phyloP scores from a whole-genome alignment of 2,329 filamentous ascomycete genomes.

The Cercospora sp. region DNA sequence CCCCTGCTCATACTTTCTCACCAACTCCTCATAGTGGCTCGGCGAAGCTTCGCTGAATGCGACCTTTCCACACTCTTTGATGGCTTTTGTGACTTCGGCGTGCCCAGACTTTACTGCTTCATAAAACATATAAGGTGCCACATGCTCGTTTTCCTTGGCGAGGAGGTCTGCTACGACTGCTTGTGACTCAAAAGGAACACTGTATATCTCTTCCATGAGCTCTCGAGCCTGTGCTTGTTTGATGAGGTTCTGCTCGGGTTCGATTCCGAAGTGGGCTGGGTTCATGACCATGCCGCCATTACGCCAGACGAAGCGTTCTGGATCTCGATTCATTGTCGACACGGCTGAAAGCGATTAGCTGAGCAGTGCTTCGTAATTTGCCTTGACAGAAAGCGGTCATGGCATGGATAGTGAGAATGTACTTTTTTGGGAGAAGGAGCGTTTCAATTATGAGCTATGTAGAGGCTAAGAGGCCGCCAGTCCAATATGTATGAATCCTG shows the following conservation, averaged over 20 bases:
- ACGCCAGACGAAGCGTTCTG: background rate
- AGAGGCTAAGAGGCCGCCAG: background rate
- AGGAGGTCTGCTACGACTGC: constrained; percentile 2
- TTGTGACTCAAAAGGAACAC: constrained; percentile 8
- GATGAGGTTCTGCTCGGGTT: background rate
- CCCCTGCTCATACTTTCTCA: background rate
- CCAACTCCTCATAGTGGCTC: background rate
- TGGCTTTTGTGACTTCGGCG: constrained; percentile 11
- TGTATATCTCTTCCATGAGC: constrained; percentile 12
- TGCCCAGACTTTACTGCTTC: constrained; percentile 15
- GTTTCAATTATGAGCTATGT: background rate
- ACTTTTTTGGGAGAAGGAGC: background rate
- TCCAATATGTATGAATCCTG: background rate
- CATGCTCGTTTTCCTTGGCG: constrained; percentile 11
- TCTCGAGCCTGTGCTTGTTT: constrained; percentile 9
- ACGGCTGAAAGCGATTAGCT: background rate
- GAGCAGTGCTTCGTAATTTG: background rate
- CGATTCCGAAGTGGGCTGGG: background rate
- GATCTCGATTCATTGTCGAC: background rate
- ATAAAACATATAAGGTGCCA: constrained; percentile 15
- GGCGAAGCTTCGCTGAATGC: background rate
- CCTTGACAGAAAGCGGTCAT: background rate
- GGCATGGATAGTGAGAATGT: background rate
- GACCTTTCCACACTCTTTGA: constrained; percentile 5
- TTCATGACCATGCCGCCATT: constrained; percentile 11